phyloP scores from a whole-genome alignment of 257 asterid genomes.

The Jacaranda copaia region DNA sequence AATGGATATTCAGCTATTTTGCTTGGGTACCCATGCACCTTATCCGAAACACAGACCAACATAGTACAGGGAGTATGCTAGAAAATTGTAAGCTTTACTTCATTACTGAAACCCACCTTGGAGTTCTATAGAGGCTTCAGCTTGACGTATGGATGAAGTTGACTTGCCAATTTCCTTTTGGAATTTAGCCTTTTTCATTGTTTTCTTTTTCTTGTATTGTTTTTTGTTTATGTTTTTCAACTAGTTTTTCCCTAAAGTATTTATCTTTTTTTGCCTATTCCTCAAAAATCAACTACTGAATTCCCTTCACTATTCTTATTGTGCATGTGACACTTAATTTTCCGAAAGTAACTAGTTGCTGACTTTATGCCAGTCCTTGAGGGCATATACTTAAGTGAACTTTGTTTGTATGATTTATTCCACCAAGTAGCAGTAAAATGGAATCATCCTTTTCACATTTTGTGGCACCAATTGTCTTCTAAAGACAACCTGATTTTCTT shows the following conservation, averaged over 20 bases:
- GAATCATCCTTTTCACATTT: background rate
- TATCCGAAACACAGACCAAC: too few relatives aligned
- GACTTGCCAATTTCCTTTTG: too few relatives aligned
- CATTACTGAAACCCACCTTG: too few relatives aligned
- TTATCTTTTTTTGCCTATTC: background rate
- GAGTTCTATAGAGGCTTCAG: too few relatives aligned
- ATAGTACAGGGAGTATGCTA: too few relatives aligned
- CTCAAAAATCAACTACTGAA: background rate
- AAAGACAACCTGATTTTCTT: background rate
- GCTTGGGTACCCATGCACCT: too few relatives aligned
- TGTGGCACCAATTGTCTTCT: background rate
- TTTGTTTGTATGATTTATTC: background rate
- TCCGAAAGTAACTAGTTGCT: background rate
- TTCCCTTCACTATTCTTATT: background rate
- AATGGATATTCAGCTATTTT: too few relatives aligned
- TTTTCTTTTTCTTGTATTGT: background rate
- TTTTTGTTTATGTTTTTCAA: background rate
- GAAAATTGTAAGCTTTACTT: too few relatives aligned
- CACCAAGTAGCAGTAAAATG: background rate
- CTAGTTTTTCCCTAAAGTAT: background rate
- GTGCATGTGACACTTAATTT: conserved; percentile 3
- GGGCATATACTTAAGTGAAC: conserved; percentile 8
- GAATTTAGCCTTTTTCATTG: too few relatives aligned
- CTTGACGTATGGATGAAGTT: too few relatives aligned
- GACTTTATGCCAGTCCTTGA: background rate